Conservation (phyloP, 75 land plant genomes). For the Isoetes taiwanensis region DNA sequence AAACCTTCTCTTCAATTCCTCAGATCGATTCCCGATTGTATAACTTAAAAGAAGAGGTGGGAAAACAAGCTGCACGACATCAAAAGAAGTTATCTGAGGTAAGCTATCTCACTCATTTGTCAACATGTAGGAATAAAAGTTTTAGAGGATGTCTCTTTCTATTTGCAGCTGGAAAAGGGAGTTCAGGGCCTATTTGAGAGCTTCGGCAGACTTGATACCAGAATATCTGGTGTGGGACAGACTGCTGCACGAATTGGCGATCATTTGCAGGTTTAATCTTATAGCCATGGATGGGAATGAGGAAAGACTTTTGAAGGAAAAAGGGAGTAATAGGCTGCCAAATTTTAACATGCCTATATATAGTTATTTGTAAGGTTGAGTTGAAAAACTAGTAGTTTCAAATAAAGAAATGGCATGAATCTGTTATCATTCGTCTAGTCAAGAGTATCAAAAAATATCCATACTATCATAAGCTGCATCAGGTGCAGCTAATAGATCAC, state of each 20-base stretch:
- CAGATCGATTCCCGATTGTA: conserved; percentile 66
- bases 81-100: conserved; percentile 90
- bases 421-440: no score
- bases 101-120: conserved; percentile 1
- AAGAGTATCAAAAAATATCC: no score
- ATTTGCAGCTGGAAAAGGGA: conserved; percentile 81
- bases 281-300: no score
- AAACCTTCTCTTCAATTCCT: neutral
- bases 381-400: no score
- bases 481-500: no score
- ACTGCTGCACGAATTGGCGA: conserved; percentile 99
- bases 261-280: conserved; percentile 69
- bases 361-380: no score
- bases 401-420: no score
- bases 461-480: no score
- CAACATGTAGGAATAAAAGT: neutral
- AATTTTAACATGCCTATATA: no score
- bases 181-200: conserved; percentile 83
- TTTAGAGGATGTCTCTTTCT: neutral
- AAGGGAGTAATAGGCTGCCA: no score
- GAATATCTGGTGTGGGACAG: conserved; percentile 97
- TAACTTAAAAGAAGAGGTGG: conserved; percentile 74
- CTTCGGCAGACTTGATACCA: conserved; percentile 84
- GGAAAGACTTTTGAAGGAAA: no score
- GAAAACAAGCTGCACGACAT: conserved; percentile 70